Conservation (phyloP, 2,329 filamentous ascomycete species). For the Leptographium galeiforme region DNA sequence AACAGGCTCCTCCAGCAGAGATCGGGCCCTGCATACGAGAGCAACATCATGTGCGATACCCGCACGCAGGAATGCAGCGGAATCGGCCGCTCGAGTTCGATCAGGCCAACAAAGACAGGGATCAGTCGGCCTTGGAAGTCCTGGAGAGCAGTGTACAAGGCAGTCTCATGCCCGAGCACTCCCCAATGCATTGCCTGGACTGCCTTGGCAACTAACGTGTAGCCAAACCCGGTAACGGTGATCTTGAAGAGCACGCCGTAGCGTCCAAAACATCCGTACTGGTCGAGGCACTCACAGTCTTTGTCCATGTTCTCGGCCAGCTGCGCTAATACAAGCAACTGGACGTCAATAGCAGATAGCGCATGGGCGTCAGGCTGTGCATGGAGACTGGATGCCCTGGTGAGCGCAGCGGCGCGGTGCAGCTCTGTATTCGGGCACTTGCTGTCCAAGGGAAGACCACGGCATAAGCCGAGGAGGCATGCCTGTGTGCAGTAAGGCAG, state of each 20-base stretch:
- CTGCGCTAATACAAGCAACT: not conserved
- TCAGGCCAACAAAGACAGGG: conserved; percentile 2
- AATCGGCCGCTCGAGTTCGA: conserved; percentile 1
- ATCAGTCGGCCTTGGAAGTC: conserved; percentile 1
- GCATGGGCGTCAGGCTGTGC: not conserved
- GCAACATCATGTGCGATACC: conserved; percentile 1
- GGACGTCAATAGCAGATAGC: not conserved
- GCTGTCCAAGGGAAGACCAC: not conserved
- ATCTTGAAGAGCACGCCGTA: conserved; percentile 4
- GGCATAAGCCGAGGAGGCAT: not conserved
- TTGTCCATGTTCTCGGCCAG: not conserved
- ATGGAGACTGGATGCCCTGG: too few species aligned
- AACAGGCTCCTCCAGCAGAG: not conserved
- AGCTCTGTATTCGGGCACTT: conserved; percentile 4
- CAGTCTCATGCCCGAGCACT: not conserved
- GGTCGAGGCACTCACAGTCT: not conserved
- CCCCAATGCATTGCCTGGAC: not conserved
- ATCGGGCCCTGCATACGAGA: conserved; percentile 3
- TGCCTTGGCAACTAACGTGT: conserved; percentile 5
- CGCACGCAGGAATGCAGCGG: not conserved
- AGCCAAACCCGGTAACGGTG: conserved; percentile 1
- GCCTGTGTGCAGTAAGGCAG: conserved; percentile 5
- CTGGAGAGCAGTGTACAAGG: not conserved
- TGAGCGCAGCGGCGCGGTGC: not conserved
- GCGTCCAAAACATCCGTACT: not conserved